These are phyloP conservation scores for Floccularia luteovirens DNA, from an alignment of 768 basidiomycete species.

Conservation along the genomic window DNA sequence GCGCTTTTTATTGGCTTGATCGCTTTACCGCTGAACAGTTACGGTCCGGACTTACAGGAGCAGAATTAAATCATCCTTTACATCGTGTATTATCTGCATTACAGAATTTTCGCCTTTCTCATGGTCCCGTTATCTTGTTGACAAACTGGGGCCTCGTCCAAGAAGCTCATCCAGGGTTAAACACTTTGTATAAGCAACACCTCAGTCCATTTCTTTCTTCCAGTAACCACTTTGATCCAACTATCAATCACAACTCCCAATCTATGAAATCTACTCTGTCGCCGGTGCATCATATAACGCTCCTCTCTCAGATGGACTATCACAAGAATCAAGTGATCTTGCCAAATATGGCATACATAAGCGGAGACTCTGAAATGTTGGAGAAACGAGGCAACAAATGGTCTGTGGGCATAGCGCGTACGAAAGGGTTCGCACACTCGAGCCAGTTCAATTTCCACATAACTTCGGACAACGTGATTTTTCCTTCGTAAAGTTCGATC, in stretches of 20 bases:
- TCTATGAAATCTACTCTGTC: background rate
- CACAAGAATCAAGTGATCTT: no score
- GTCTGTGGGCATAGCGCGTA: no score
- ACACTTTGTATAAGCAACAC: constrained; percentile 39
- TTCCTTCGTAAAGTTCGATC: no score
- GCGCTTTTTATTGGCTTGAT: constrained; percentile 74
- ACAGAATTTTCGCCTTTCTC: constrained; percentile 35
- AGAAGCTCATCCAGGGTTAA: constrained; percentile 3
- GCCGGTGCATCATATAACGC: no score
- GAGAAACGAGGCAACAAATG: no score
- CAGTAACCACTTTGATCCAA: constrained; percentile 6
- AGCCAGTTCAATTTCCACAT: no score
- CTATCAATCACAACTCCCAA: background rate
- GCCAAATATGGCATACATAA: no score
- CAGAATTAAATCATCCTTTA: constrained; percentile 20
- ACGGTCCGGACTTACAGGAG: constrained; percentile 14
- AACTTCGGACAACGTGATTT: no score
- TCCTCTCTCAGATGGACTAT: no score
- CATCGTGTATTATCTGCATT: constrained; percentile 42
- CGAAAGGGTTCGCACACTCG: no score
- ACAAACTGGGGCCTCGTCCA: constrained; percentile 54
- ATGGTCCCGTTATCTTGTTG: constrained; percentile 43
- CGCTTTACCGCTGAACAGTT: constrained; percentile 54
- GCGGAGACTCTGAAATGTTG: no score
- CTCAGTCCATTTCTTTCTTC: constrained; percentile 35